These are phyloP conservation scores for Cercospora zeae-maydis DNA, from an alignment of 2,329 filamentous ascomycete genomes.

Conservation along the genomic window DNA sequence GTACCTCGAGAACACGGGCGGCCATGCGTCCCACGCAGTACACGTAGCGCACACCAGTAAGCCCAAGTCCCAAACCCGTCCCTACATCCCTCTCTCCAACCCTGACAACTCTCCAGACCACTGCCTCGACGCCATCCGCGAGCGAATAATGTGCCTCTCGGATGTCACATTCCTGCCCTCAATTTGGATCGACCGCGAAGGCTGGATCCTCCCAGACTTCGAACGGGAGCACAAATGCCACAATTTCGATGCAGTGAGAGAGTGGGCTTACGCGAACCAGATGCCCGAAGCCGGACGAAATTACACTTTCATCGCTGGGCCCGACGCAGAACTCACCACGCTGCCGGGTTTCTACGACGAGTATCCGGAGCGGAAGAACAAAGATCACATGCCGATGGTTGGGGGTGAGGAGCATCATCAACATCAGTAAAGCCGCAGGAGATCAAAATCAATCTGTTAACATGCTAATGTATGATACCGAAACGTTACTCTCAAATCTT, in stretches of 20 bases:
- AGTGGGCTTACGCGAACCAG: neutral
- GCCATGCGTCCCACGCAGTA: neutral
- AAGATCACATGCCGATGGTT: neutral
- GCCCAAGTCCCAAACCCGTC: neutral
- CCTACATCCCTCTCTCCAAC: neutral
- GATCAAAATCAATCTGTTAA: too few species aligned
- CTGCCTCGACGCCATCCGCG: constrained; percentile 6
- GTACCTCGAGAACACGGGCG: constrained; percentile 4
- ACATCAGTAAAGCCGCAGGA: neutral
- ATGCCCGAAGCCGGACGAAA: neutral
- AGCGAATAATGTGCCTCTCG: neutral
- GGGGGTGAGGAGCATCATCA: neutral
- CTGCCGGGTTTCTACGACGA: neutral
- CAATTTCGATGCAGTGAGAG: neutral
- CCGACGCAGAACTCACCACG: neutral
- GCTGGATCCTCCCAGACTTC: constrained; percentile 2
- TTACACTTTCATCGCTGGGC: neutral
- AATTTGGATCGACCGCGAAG: constrained; percentile 6
- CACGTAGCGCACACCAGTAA: constrained; percentile 1
- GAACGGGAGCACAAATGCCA: constrained; percentile 8
- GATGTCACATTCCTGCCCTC: constrained; percentile 3
- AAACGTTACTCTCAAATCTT: neutral
- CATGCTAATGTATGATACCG: neutral
- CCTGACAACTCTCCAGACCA: constrained; percentile 2
- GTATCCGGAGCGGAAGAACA: neutral